A percentile compares a stretch with the other conserved stretches of the same genome.
Conservation (phyloP, 2,329 filamentous ascomycete genomes). For the Arachnomyces sp. region DNA sequence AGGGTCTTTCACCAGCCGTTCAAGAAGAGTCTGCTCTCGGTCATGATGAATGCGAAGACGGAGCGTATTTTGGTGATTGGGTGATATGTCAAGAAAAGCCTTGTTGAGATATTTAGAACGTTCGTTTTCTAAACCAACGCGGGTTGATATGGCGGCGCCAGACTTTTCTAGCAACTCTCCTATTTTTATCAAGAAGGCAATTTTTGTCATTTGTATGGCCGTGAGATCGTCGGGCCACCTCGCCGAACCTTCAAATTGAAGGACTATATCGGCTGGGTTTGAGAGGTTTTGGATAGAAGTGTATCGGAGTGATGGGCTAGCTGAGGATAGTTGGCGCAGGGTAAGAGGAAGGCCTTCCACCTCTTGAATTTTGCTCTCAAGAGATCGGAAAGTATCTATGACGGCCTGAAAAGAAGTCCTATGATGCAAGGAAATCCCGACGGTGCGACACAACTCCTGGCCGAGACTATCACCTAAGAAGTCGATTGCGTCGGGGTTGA, state of each 20-base stretch:
- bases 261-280: conserved; percentile 63
- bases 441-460: conserved; percentile 22
- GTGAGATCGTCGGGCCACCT: conserved; percentile 89
- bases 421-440: conserved; percentile 19
- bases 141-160: conserved; percentile 55
- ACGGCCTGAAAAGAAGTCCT: conserved; percentile 56
- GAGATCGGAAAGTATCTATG: conserved; percentile 60
- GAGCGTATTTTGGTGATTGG: conserved; percentile 65
- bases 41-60: conserved; percentile 85
- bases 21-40: conserved; percentile 71
- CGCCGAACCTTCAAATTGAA: conserved; percentile 88
- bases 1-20: conserved; percentile 70
- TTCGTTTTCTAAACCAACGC: conserved; percentile 74
- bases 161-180: conserved; percentile 61
- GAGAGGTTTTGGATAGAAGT: conserved; percentile 41
- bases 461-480: conserved; percentile 48
- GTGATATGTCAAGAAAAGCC: conserved; percentile 73
- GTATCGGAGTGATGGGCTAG: conserved; percentile 66
- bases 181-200: conserved; percentile 74
- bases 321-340: conserved; percentile 68
- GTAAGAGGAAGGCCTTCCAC: conserved; percentile 83
- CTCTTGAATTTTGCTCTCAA: conserved; percentile 69
- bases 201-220: conserved; percentile 88
- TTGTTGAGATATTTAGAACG: conserved; percentile 63
- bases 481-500: conserved; percentile 47